A percentile compares a stretch with the other conserved stretches of the same genome.
Evolutionary conservation across 106 monocot genomes (phyloP).

Genomic region (Amphibolis antarctica): DNA sequence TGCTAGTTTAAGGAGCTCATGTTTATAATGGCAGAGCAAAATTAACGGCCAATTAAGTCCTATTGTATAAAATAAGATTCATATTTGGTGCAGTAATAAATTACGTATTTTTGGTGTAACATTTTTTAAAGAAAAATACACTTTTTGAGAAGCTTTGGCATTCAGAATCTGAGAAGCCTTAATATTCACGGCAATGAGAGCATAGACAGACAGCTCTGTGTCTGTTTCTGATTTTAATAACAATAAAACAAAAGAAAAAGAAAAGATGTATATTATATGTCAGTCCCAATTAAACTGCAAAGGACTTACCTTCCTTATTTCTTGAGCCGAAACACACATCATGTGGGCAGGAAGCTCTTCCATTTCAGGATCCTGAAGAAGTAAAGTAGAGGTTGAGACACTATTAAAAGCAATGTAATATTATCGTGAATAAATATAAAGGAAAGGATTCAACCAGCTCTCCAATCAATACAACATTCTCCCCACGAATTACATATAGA

Average conservation of each 20-base stretch:
- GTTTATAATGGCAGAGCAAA: too few species aligned
- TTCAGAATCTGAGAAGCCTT: too few species aligned
- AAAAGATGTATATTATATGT: background rate
- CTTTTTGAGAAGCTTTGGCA: too few species aligned
- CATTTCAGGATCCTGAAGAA: conserved; percentile 55
- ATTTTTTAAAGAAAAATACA: too few species aligned
- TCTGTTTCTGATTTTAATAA: background rate
- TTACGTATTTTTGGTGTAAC: too few species aligned
- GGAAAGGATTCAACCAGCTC: conserved; percentile 53
- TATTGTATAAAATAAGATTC: too few species aligned
- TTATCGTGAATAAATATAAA: background rate
- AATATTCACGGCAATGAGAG: too few species aligned
- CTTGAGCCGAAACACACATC: conserved; percentile 65
- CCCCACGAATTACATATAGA: conserved; percentile 91
- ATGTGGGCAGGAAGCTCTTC: conserved; percentile 91
- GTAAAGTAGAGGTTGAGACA: background rate
- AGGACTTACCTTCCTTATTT: conserved; percentile 62
- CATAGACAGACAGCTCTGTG: too few species aligned
- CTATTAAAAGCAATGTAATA: background rate
- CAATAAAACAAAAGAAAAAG: background rate
- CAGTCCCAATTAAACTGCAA: too few species aligned
- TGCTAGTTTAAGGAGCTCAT: too few species aligned
- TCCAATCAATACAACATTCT: conserved; percentile 94
- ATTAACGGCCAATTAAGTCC: too few species aligned
- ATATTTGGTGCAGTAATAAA: too few species aligned